These are phyloP conservation scores for Termitomyces sp. DNA, from an alignment of 768 basidiomycete species.

Conservation along the genomic window DNA sequence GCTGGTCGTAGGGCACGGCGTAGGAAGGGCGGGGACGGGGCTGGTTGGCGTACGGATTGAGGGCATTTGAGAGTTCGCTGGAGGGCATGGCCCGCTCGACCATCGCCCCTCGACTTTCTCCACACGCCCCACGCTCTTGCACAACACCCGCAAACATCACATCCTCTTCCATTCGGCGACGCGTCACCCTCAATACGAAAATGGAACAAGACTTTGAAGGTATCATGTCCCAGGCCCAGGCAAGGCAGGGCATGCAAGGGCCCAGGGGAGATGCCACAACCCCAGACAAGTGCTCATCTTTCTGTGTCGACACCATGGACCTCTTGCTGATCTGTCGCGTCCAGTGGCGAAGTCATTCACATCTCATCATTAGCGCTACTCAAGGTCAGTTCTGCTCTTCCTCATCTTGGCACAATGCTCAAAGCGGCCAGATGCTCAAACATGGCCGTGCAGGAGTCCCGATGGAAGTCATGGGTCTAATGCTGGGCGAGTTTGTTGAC, in stretches of 20 bases:
- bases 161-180: constrained; percentile 26
- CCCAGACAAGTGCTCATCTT: constrained; percentile 68
- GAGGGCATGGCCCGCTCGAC: constrained; percentile 43
- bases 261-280: constrained; percentile 47
- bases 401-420: background rate
- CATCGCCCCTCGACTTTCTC: background rate
- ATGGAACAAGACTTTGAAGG: constrained; percentile 50
- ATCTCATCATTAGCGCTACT: constrained; percentile 96
- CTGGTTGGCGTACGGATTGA: constrained; percentile 64
- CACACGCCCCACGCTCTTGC: constrained; percentile 15
- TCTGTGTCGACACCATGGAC: background rate
- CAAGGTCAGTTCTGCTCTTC: constrained; percentile 55
- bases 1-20: constrained; percentile 24
- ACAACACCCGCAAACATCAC: constrained; percentile 29
- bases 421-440: constrained; percentile 84
- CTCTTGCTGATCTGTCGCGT: constrained; percentile 7
- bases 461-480: constrained; percentile 99
- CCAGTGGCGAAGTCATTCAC: constrained; percentile 90
- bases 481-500: constrained; percentile 98
- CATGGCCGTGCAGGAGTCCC: constrained; percentile 98
- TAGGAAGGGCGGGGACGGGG: constrained; percentile 30
- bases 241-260: constrained; percentile 37
- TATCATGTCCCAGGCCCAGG: constrained; percentile 47
- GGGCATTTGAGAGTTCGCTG: constrained; percentile 77
- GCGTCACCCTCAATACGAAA: constrained; percentile 36